Percentiles rank a stretch among this genome's conserved stretches.
Conservation (phyloP, 106 monocot species). For the Narthecium ossifragum region DNA sequence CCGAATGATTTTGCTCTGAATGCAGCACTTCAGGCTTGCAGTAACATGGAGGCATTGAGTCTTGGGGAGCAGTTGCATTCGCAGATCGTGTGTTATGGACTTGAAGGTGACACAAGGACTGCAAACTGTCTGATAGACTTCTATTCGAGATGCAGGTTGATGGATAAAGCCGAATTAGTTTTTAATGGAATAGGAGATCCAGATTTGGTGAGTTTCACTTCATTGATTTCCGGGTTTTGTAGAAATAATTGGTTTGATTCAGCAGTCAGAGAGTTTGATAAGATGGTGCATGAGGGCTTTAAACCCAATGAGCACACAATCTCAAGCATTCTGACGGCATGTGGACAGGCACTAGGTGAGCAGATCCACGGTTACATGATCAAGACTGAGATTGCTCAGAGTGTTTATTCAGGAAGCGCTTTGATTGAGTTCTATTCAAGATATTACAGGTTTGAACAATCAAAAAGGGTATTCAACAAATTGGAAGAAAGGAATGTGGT, state of each 20-base stretch:
- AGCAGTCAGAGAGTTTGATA: constrained; percentile 31
- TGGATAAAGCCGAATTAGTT: constrained; percentile 26
- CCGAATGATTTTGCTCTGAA: constrained; percentile 56
- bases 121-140: constrained; percentile 48
- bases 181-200: constrained; percentile 27
- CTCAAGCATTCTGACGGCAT: constrained; percentile 45
- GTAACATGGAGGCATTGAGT: constrained; percentile 11
- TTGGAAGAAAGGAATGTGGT: constrained; percentile 43
- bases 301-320: constrained; percentile 61
- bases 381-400: constrained; percentile 25
- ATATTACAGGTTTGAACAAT: constrained; percentile 17
- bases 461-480: constrained; percentile 36
- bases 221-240: constrained; percentile 54
- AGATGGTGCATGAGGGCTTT: constrained; percentile 33
- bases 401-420: constrained; percentile 37
- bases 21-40: constrained; percentile 49
- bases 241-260: constrained; percentile 22
- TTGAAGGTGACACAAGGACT: constrained; percentile 25
- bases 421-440: constrained; percentile 68
- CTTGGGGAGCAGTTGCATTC: constrained; percentile 52
- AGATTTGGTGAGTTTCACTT: constrained; percentile 58
- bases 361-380: constrained; percentile 82
- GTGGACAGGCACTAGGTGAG: constrained; percentile 40
- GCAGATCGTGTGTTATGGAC: constrained; percentile 30
- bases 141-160: constrained; percentile 44